These are phyloP conservation scores for Chlorella sp. DNA, from an alignment of 139 green algal species.

Conservation along the genomic window DNA sequence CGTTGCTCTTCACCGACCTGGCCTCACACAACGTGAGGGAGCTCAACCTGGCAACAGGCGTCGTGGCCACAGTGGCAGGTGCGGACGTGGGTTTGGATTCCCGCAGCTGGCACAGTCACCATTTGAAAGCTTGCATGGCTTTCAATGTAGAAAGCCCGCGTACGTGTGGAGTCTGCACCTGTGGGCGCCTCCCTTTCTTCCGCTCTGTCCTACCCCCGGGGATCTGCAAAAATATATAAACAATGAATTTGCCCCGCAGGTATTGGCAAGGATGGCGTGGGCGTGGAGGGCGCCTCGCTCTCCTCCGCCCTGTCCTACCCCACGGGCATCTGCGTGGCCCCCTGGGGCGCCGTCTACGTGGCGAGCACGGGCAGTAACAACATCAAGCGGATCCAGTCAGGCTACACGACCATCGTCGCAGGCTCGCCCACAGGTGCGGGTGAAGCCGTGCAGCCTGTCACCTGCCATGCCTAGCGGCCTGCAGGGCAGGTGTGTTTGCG, in stretches of 20 bases:
- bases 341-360: background rate
- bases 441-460: background rate
- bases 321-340: background rate
- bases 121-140: too few species aligned
- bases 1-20: too few species aligned
- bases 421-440: background rate
- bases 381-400: background rate
- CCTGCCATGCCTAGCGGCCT: background rate
- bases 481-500: background rate
- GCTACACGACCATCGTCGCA: background rate
- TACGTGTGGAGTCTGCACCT: too few species aligned
- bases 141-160: too few species aligned
- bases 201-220: too few species aligned
- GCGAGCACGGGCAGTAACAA: background rate
- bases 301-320: background rate
- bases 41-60: too few species aligned
- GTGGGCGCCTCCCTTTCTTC: too few species aligned
- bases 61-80: too few species aligned
- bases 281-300: background rate
- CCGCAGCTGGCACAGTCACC: too few species aligned
- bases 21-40: too few species aligned
- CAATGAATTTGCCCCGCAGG: background rate
- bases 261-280: background rate
- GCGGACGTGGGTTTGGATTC: too few species aligned
- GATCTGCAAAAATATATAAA: too few species aligned